phyloP scores from a whole-genome alignment of 306 rosid species.

The Vigna reflexopilosa region DNA sequence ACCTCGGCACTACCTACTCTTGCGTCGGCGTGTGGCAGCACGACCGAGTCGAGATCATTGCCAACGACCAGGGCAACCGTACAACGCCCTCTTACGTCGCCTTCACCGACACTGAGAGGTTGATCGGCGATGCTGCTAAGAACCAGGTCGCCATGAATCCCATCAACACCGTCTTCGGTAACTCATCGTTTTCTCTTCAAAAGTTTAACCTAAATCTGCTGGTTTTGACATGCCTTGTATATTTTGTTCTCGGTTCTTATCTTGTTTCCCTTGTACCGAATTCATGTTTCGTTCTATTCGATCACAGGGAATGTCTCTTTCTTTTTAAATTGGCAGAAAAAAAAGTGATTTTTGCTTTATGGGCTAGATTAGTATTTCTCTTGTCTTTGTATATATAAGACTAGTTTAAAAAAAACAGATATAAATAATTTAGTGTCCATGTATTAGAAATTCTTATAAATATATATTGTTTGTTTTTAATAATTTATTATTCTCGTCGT shows the following conservation, averaged over 20 bases:
- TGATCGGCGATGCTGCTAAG: slow-evolving; percentile 87
- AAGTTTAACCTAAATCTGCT: not conserved
- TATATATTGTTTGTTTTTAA: no score
- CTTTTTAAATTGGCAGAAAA: no score
- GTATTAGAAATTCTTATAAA: no score
- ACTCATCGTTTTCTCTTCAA: not conserved
- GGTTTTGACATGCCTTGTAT: no score
- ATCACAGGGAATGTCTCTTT: no score
- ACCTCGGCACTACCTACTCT: slow-evolving; percentile 79
- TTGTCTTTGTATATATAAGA: no score
- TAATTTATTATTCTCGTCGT: not conserved
- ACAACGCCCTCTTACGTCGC: slow-evolving; percentile 86
- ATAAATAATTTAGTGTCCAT: no score
- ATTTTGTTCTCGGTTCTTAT: no score
- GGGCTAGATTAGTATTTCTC: no score
- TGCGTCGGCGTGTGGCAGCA: slow-evolving; percentile 94
- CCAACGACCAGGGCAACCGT: slow-evolving; percentile 84
- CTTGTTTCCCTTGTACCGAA: no score
- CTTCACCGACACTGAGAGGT: slow-evolving; percentile 73
- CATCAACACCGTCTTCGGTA: slow-evolving; percentile 81
- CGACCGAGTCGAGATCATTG: slow-evolving; percentile 81
- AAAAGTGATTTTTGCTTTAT: no score
- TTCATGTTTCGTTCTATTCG: no score
- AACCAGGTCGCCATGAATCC: slow-evolving; percentile 96
- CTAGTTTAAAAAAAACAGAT: not conserved